Evolutionary conservation across 1,284 basidiomycete genomes (phyloP), one percentile per base, ranked within the genome.

Genomic region (Microbotryum intermedium): DNA sequence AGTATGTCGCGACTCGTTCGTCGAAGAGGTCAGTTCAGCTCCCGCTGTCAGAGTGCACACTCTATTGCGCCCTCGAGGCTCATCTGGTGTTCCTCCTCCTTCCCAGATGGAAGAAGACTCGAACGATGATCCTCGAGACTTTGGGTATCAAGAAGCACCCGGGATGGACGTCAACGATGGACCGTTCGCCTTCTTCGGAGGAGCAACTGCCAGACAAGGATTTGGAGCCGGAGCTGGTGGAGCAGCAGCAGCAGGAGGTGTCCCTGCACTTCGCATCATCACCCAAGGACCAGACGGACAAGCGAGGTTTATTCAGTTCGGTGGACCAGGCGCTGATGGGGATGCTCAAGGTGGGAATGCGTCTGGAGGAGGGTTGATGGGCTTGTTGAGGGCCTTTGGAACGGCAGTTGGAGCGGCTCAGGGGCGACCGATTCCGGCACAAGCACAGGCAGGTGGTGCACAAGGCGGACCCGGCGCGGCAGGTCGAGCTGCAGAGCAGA

Each of bases 91-190:
- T 10, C 3, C 7, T 4, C n/a, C 3, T 1, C 18, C 46, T 55
- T 54, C 58, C 53, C 57, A 42, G 42, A 20, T 53, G 1, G 44
- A 44, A n/a, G 54, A 59, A 28, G 57, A 43, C 23, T 26, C 23
- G 7, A 53, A 28, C 46, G 65, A 66, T 44, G 61, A 66, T 34
- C 65, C 65, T 20, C 57, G 61, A 49, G 52, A 61, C 47, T 66
- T 66, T 45, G 65, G 61, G 26, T 59, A 59, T n/a, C 59, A 57
- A 43, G 62, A 61, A 26, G 64, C 48, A n/a, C 34, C 23, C 34
- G 34, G 34, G 3, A 39, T 18, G 4, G 50, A 42, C 25, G 53
- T 45, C 28, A 48, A 21, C 11, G 16, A 11, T 25, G 26, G 16
- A 10, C 39, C 26, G 16, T 42, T 28, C 45, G 44, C 20, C 30